Percentiles rank a stretch among this genome's conserved stretches.
Evolutionary conservation across 2,329 filamentous ascomycete genomes (phyloP).

Genomic region (Parascedosporium putredinis): DNA sequence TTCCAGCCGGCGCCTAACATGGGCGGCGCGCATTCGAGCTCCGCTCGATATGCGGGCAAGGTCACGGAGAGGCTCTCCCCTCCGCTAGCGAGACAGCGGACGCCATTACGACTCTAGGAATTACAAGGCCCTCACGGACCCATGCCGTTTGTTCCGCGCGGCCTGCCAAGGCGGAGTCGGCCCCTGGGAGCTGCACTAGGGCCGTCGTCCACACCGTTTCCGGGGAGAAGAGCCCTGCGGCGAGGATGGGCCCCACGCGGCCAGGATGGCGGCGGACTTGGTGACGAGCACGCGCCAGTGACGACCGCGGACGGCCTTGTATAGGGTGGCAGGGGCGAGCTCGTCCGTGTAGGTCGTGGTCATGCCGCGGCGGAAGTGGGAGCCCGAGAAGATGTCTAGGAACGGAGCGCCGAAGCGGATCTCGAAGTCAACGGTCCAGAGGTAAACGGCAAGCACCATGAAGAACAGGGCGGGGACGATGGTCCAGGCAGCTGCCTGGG

Average conservation of each 20-base stretch:
- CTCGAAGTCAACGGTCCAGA: slow-evolving; percentile 18
- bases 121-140: slow-evolving; percentile 17
- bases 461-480: slow-evolving; percentile 18
- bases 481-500: slow-evolving; percentile 14
- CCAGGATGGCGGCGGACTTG: slow-evolving; percentile 17
- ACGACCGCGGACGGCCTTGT: slow-evolving; percentile 16
- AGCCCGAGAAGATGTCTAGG: slow-evolving; percentile 15
- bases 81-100: slow-evolving; percentile 14
- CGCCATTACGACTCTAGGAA: slow-evolving; percentile 15
- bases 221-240: slow-evolving; percentile 18
- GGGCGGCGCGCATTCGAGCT: slow-evolving; percentile 15
- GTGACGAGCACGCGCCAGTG: slow-evolving; percentile 19
- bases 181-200: slow-evolving; percentile 14
- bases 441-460: slow-evolving; percentile 13
- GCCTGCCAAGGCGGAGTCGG: slow-evolving; percentile 15
- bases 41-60: slow-evolving; percentile 13
- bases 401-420: slow-evolving; percentile 17
- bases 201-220: slow-evolving; percentile 13
- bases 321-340: slow-evolving; percentile 15
- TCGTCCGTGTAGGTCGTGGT: slow-evolving; percentile 19
- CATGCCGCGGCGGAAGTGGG: slow-evolving; percentile 16
- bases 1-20: slow-evolving; percentile 11
- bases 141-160: slow-evolving; percentile 13
- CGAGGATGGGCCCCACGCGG: slow-evolving; percentile 20
- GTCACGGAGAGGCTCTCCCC: slow-evolving; percentile 16